Conservation (phyloP, 352 stramenopile species). For the Pythium guiyangense region DNA sequence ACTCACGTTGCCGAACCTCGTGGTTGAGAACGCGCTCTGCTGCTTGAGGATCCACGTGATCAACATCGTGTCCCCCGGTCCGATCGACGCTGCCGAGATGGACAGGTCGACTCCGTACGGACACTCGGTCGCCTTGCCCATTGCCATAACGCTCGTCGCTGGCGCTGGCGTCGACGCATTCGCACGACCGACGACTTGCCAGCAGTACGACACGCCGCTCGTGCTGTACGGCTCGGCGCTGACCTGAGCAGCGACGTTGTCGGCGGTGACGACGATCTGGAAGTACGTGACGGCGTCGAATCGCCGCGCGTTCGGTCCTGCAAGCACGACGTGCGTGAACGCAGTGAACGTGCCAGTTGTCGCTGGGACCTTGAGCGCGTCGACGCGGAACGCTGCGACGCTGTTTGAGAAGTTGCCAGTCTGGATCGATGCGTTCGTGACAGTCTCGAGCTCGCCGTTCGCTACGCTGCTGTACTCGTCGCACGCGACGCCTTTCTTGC, state of each 20-base stretch:
- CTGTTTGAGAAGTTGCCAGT: constrained; percentile 30
- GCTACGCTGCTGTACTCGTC: constrained; percentile 33
- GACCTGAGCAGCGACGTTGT: constrained; percentile 17
- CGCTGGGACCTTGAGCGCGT: constrained; percentile 22
- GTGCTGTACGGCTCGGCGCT: constrained; percentile 20
- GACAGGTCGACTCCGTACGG: constrained; percentile 38
- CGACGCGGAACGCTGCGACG: constrained; percentile 29
- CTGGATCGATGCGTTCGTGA: constrained; percentile 1
- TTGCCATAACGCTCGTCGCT: constrained; percentile 25
- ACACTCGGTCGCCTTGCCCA: constrained; percentile 29
- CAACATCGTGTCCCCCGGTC: constrained; percentile 6
- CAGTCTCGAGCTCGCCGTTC: not conserved
- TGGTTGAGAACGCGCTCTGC: constrained; percentile 13
- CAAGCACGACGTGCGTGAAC: constrained; percentile 43
- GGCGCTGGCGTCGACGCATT: constrained; percentile 15
- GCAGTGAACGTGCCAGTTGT: constrained; percentile 27
- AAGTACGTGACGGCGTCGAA: constrained; percentile 61
- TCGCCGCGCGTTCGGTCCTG: constrained; percentile 21
- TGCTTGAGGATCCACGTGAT: constrained; percentile 31
- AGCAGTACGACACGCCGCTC: constrained; percentile 38
- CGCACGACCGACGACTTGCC: constrained; percentile 25
- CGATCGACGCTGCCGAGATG: constrained; percentile 21
- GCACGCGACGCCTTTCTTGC: constrained; percentile 24
- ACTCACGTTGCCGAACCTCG: constrained; percentile 20
- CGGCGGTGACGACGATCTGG: constrained; percentile 31